Base-by-base conservation (phyloP, 148 eudicot genomes). In the Polygonum maritimum region DNA sequence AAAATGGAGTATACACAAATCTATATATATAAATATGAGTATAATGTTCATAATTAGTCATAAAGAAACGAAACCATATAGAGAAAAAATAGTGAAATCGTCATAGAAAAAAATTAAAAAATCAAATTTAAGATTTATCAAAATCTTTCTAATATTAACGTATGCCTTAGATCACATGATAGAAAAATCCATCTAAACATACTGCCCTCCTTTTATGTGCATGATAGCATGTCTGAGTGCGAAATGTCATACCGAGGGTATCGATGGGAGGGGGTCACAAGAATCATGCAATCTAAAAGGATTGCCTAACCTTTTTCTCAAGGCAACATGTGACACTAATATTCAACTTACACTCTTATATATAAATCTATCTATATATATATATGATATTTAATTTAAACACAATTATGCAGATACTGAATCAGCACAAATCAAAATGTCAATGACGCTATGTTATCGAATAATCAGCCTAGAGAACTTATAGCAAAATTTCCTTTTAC, bases 241-340 rank as follows among this genome's bases (percentile, higher is more conserved):
- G 21, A 57, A 4, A 19, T 31, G 33, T 57, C 63, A 57, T 21
- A 57, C 63, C 21, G 21, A 49, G 40, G 69, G 39, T 12, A 67
- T 67, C 71, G 1, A 67, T 67, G 45, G 40, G 40, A 33, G 45
- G 69, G 5, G 69, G 18, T 67, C 71, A 67, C 71, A 67, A 67
- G 15, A 36, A 67, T 67, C 71, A 15, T 67, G 71, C 71, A 35
- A 35, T 35, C 71, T 35, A 67, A 3, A 26, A 26, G 5, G 39
- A 16, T 36, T 67, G 19, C 44, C 21, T 15, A 60, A 60, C 36
- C 38, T 26, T 60, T 36, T 22, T 13, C 1, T 21, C 44, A 67
- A 38, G 45, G 71, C 71, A 35, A 67, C 71, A 36, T 67, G 71
- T 67, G 71, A 67, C 44, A 38, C 22, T 18, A 38, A 67, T 67